Evolutionary conservation across 345 rosid species (phyloP).

Genomic region (Isatis tinctoria): DNA sequence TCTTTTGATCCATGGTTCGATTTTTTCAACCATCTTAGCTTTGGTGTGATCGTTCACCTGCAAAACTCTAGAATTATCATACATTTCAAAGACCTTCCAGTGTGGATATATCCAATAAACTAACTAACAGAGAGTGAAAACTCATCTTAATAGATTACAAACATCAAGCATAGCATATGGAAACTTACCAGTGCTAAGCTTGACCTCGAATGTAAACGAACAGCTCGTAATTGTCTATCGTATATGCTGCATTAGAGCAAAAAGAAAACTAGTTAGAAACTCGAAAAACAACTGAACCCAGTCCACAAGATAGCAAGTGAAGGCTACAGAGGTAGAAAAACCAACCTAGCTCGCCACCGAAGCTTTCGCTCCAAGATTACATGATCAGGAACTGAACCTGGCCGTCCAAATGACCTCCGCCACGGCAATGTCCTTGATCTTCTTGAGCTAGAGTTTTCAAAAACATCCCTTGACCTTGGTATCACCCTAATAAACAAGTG

Average conservation of each 20-base stretch:
- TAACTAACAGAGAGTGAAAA: neutral
- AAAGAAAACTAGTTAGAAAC: neutral
- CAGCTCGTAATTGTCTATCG: conserved; percentile 42
- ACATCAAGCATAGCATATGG: neutral
- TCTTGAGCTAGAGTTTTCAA: conserved; percentile 18
- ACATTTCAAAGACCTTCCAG: neutral
- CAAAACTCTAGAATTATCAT: conserved; percentile 21
- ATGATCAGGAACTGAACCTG: conserved; percentile 43
- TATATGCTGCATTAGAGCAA: conserved; percentile 44
- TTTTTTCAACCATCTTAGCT: conserved; percentile 38
- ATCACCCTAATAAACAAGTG: conserved; percentile 27
- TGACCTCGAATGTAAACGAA: conserved; percentile 37
- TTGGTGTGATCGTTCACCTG: conserved; percentile 29
- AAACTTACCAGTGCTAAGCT: conserved; percentile 36
- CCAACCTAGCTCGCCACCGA: conserved; percentile 74
- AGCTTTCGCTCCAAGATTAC: conserved; percentile 52
- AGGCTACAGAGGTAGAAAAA: neutral
- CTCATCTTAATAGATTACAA: neutral
- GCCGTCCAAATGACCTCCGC: conserved; percentile 61
- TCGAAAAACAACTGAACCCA: neutral
- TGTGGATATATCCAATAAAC: neutral
- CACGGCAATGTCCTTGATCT: conserved; percentile 52
- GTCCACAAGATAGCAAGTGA: neutral
- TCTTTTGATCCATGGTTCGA: conserved; percentile 72
- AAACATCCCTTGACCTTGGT: conserved; percentile 36